Evolutionary conservation across 495 filamentous ascomycete species (phyloP), one percentile per base, ranked within the genome.

Genomic region (Filosporella fistucella): DNA sequence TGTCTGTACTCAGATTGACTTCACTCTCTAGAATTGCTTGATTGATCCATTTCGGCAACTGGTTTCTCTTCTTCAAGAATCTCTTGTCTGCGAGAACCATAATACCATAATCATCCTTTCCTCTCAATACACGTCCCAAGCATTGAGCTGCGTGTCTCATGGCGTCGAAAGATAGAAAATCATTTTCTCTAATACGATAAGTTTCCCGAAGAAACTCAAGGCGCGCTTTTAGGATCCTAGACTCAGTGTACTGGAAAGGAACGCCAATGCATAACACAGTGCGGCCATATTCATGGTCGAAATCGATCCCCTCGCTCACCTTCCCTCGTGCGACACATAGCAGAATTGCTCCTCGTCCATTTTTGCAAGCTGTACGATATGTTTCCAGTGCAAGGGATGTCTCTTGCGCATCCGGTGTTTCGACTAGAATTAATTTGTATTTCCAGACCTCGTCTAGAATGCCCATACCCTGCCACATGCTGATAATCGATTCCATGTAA

Each of bases 401-500:
- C 65, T 99, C 94, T 68, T 97, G 94, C 0, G 88, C 85, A 67
- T 99, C 94, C 0, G 94, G 94, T 0, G 94, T 99, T 69, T 99
- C 94, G 52, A 97, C 91, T 6, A 97, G 77, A 62, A 99, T 95
- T 51, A 99, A 77, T 65, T 99, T 99, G 70, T 95, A 95, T 68
- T 96, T 96, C 94, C 93, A 99, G 34, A 99, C 90, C 61, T 91
- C 85, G 69, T 99, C 93, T 28, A 99, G 68, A 49, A 96, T 95
- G 34, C 88, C 89, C 89, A 96, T 96, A 48, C 89, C 86, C 61
- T 97, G 93, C 94, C 94, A 99, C 84, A 95, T 95, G 64, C 81
- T 88, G 61, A 99, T 96, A 61, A 97, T 96, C 29, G 83, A 88
- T 60, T 99, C 94, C 94, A 99, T 97, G 71, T 99, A 99, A 2